phyloP scores from a whole-genome alignment of 352 stramenopile species.

The Blastocystis sp. region DNA sequence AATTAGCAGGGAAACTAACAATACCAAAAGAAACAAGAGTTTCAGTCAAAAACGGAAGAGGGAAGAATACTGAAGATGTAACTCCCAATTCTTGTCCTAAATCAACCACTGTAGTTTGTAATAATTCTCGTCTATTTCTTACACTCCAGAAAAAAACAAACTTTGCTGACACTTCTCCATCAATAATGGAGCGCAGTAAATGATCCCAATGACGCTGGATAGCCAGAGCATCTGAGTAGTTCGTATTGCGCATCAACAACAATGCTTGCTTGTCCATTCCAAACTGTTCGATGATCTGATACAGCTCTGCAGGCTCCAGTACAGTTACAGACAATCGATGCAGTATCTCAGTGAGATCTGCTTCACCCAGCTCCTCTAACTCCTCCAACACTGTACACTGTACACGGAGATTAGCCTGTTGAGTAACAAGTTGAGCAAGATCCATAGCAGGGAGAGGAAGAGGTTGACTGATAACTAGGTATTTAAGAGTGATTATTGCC shows the following conservation, averaged over 20 bases:
- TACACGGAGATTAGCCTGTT: not conserved
- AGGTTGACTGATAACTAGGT: not conserved
- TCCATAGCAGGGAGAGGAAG: not conserved
- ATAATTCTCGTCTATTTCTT: not conserved
- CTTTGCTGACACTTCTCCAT: not conserved
- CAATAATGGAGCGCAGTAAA: not conserved
- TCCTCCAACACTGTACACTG: not conserved
- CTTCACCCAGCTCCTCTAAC: not conserved
- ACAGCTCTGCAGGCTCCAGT: slow-evolving; percentile 16
- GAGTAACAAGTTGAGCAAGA: not conserved
- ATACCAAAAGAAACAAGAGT: not conserved
- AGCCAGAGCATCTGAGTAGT: not conserved
- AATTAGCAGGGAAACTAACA: not conserved
- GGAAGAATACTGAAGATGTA: slow-evolving; percentile 1
- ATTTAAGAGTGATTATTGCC: not conserved
- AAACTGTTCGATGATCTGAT: not conserved
- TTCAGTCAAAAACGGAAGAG: not conserved
- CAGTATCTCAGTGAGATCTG: not conserved
- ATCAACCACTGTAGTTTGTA: not conserved
- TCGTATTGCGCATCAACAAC: not conserved
- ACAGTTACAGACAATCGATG: not conserved
- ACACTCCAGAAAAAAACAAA: not conserved
- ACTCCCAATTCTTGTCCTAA: not conserved
- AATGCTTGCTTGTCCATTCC: not conserved
- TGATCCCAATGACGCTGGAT: slow-evolving; percentile 10